These are phyloP conservation scores for Akanthomyces lecanii DNA, from an alignment of 2,329 filamentous ascomycete genomes.

Conservation along the genomic window DNA sequence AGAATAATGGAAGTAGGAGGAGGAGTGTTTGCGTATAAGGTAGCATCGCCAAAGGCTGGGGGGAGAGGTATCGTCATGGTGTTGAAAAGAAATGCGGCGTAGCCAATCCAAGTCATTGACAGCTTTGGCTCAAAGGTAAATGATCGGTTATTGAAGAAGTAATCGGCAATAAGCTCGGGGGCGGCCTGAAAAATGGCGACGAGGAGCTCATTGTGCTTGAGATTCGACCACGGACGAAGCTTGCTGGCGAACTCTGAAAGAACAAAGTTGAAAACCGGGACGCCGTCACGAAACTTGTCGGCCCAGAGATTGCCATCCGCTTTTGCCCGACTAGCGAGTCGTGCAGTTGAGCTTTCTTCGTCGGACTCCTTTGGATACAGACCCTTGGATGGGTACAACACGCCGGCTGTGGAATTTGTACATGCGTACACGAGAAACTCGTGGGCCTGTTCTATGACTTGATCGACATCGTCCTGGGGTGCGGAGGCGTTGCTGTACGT, in stretches of 20 bases:
- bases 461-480: slow-evolving; percentile 37
- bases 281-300: slow-evolving; percentile 59
- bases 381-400: slow-evolving; percentile 72
- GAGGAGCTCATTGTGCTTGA: slow-evolving; percentile 76
- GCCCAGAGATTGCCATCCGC: slow-evolving; percentile 68
- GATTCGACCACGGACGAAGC: slow-evolving; percentile 77
- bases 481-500: slow-evolving; percentile 48
- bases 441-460: slow-evolving; percentile 67
- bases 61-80: slow-evolving; percentile 73
- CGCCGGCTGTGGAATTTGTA: slow-evolving; percentile 67
- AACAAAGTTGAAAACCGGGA: slow-evolving; percentile 74
- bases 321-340: slow-evolving; percentile 45
- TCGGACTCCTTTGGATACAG: slow-evolving; percentile 76
- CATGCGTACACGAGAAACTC: slow-evolving; percentile 72
- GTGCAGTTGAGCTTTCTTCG: slow-evolving; percentile 33
- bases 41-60: slow-evolving; percentile 62
- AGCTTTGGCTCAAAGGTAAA: slow-evolving; percentile 90
- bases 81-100: slow-evolving; percentile 82
- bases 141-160: slow-evolving; percentile 73
- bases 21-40: slow-evolving; percentile 59
- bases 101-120: slow-evolving; percentile 91
- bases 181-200: slow-evolving; percentile 73
- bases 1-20: slow-evolving; percentile 76
- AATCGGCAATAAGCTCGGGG: slow-evolving; percentile 83
- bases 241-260: slow-evolving; percentile 74